Evolutionary conservation across 257 asterid genomes (phyloP).

Genomic region (Ocimum tenuiflorum): DNA sequence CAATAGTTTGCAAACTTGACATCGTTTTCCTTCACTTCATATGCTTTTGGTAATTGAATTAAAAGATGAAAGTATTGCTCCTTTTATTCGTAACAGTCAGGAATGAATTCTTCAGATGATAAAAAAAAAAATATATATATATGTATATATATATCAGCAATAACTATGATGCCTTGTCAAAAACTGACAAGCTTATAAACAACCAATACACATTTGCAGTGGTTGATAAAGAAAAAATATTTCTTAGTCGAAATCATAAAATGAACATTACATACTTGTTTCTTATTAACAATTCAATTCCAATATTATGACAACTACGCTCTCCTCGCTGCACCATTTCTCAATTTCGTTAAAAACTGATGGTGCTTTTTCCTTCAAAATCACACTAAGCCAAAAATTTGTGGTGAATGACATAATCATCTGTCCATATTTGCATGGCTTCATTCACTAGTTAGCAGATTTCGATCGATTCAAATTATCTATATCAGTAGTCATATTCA

Average conservation of each 20-base stretch:
- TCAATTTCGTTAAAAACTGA: neutral
- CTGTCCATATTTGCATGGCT: neutral
- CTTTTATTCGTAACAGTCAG: neutral
- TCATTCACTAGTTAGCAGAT: neutral
- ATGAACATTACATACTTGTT: neutral
- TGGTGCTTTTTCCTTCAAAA: neutral
- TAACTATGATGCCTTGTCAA: neutral
- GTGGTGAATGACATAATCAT: neutral
- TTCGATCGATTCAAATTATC: neutral
- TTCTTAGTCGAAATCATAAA: neutral
- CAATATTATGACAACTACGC: neutral
- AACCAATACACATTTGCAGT: neutral
- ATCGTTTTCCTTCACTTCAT: neutral
- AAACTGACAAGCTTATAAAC: neutral
- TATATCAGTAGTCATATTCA: neutral
- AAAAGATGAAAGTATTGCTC: neutral
- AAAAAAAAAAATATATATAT: neutral
- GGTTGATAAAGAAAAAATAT: neutral
- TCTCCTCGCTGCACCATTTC: neutral
- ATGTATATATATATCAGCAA: no score
- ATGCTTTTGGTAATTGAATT: neutral
- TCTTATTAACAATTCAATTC: neutral
- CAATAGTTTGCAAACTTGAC: neutral
- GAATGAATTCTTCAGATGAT: neutral
- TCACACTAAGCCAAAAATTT: neutral